Evolutionary conservation across 1,284 basidiomycete genomes (phyloP).

Genomic region (Volvariella surrecta): DNA sequence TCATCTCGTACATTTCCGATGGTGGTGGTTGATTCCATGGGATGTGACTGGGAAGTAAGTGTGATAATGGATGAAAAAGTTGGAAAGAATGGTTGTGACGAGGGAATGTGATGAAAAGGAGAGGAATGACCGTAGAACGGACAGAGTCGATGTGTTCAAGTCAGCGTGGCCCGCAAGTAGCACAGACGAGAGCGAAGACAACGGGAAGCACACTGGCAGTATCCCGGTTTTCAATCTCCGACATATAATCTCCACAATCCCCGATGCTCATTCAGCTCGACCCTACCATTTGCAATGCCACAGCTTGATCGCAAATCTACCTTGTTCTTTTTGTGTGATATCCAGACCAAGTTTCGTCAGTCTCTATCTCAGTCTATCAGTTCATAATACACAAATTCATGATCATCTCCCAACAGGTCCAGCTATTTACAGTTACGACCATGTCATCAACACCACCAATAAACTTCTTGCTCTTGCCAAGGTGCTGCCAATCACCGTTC

Average conservation of each 20-base stretch:
- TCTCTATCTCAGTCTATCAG: conserved; percentile 4
- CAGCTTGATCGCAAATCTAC: conserved; percentile 38
- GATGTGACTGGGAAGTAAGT: not conserved
- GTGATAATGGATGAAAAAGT: conserved; percentile 8
- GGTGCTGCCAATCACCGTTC: conserved; percentile 25
- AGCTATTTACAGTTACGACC: conserved; percentile 61
- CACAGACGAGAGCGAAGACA: conserved; percentile 2
- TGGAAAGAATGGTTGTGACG: conserved; percentile 13
- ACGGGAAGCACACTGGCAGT: conserved; percentile 4
- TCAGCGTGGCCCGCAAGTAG: not conserved
- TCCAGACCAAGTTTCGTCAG: conserved; percentile 72
- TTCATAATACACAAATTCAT: conserved; percentile 4
- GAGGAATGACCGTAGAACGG: conserved; percentile 7
- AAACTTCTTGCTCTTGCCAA: conserved; percentile 77
- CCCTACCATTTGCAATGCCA: conserved; percentile 20
- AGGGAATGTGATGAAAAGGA: conserved; percentile 12
- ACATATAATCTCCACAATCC: too few species aligned
- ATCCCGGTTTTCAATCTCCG: too few species aligned
- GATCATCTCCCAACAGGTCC: conserved; percentile 25
- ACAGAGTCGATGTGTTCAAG: conserved; percentile 7
- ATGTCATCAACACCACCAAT: conserved; percentile 57
- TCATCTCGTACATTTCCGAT: conserved; percentile 22
- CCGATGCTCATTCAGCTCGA: conserved; percentile 6
- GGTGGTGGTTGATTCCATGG: conserved; percentile 9
- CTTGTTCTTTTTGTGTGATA: conserved; percentile 72